These are phyloP conservation scores for Sclerotinia trifoliorum DNA, from an alignment of 2,329 filamentous ascomycete species.

Conservation along the genomic window DNA sequence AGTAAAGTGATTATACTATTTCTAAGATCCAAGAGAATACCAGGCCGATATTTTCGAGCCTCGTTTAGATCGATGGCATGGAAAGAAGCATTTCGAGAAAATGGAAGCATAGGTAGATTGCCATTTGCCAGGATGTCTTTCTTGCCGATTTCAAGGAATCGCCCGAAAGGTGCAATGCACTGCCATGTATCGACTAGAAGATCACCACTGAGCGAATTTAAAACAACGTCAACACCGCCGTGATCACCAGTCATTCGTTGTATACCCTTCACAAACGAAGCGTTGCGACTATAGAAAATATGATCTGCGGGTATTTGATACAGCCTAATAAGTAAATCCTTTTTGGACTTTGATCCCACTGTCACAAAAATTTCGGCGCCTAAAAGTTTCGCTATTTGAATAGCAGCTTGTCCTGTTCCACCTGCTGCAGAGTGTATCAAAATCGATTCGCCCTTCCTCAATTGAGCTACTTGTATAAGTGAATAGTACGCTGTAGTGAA, in stretches of 20 bases:
- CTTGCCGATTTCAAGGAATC: constrained; percentile 5
- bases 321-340: constrained; percentile 3
- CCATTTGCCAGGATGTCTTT: constrained; percentile 5
- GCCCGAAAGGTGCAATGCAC: constrained; percentile 12
- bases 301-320: constrained; percentile 6
- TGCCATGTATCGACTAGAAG: constrained; percentile 5
- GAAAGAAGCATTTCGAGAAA: constrained; percentile 15
- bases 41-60: background rate
- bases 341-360: constrained; percentile 36
- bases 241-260: background rate
- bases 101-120: constrained; percentile 15
- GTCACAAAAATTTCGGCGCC: constrained; percentile 39
- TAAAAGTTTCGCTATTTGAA: constrained; percentile 35
- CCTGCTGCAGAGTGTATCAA: constrained; percentile 41
- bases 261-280: background rate
- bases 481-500: constrained; percentile 30
- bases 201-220: constrained; percentile 10
- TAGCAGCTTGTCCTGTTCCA: constrained; percentile 39
- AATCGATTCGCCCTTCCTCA: constrained; percentile 32
- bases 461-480: constrained; percentile 27
- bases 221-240: constrained; percentile 11
- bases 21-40: background rate
- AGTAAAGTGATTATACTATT: background rate
- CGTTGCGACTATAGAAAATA: constrained; percentile 11
- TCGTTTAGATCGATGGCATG: constrained; percentile 13